A percentile compares a stretch with the other conserved stretches of the same genome.
These are phyloP conservation scores for Neonectria ditissima DNA, from an alignment of 2,329 filamentous ascomycete genomes.

Conservation along the genomic window DNA sequence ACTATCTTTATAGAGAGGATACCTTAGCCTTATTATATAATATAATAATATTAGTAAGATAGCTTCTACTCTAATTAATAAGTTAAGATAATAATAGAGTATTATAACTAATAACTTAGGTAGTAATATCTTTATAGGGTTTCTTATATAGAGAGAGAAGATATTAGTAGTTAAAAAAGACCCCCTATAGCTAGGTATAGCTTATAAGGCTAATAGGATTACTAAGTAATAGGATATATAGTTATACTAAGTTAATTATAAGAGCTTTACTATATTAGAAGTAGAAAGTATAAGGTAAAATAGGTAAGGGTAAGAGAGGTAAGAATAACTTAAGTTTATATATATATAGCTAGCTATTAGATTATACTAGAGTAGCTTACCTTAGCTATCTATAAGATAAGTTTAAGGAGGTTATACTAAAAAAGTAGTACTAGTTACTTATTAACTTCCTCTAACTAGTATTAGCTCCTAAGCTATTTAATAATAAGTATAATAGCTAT, in stretches of 20 bases:
- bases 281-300: constrained; percentile 11
- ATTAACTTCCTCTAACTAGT: too few relatives aligned
- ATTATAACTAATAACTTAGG: not conserved
- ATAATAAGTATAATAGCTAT: too few relatives aligned
- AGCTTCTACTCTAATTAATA: constrained; percentile 14
- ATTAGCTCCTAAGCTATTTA: too few relatives aligned
- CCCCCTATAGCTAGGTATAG: not conserved
- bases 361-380: too few relatives aligned
- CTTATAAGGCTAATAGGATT: too few relatives aligned
- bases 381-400: too few relatives aligned
- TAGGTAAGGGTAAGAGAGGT: constrained; percentile 12
- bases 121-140: constrained; percentile 6
- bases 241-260: not conserved
- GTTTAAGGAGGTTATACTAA: too few relatives aligned
- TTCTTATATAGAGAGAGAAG: constrained; percentile 6
- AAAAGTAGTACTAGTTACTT: too few relatives aligned
- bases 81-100: constrained; percentile 5
- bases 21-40: constrained; percentile 16
- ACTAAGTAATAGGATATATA: too few relatives aligned
- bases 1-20: constrained; percentile 11
- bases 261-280: constrained; percentile 5
- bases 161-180: constrained; percentile 15
- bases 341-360: constrained; percentile 2
- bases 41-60: constrained; percentile 16
- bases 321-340: not conserved